Base-by-base conservation (phyloP, 495 filamentous ascomycete species). In the Margaritispora aquatica region DNA sequence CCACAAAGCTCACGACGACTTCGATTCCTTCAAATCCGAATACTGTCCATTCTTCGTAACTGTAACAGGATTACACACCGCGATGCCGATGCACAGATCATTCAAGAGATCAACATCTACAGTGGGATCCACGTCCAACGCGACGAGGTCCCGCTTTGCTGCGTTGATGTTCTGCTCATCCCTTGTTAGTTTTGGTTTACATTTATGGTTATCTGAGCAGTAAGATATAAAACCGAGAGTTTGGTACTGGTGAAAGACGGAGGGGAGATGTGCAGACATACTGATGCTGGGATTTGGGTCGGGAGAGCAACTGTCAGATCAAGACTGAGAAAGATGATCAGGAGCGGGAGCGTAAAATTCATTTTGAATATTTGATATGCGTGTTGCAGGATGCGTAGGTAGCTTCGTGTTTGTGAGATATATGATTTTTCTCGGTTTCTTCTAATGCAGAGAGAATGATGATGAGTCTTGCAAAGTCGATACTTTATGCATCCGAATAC, bases 11-110 rank as follows among this genome's bases (percentile, higher is more conserved):
- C n/a, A n/a, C n/a, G n/a, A n/a, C n/a, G n/a, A n/a, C n/a, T n/a
- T n/a, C n/a, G n/a, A n/a, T n/a, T n/a, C n/a, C 17, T 8, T 19
- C 17, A 48, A 48, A n/a, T 48, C 21, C 17, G 19, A 23, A 48
- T 48, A 13, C 29, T 34, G 5, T 19, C 49, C 38, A 44, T 8
- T 8, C 15, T 56, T 41, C 24, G 38, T 26, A 22, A 61, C 58
- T 26, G 58, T 61, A 7, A 61, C 54, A 15, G 58, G 58, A 56
- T 61, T 56, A 21, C 58, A 61, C 2, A 56, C 52, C 2, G 58
- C 51, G 51, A 61, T 55, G 15, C 58, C 58, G 4, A 56, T 2
- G 29, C 58, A 61, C 2, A 56, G 20, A 44, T 56, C 36, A 19
- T 55, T 56, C 52, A 55, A 23, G 1, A 46, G 19, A 55, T 53